Conservation (phyloP, 2,329 filamentous ascomycete species). For the Alternaria tenuissima region DNA sequence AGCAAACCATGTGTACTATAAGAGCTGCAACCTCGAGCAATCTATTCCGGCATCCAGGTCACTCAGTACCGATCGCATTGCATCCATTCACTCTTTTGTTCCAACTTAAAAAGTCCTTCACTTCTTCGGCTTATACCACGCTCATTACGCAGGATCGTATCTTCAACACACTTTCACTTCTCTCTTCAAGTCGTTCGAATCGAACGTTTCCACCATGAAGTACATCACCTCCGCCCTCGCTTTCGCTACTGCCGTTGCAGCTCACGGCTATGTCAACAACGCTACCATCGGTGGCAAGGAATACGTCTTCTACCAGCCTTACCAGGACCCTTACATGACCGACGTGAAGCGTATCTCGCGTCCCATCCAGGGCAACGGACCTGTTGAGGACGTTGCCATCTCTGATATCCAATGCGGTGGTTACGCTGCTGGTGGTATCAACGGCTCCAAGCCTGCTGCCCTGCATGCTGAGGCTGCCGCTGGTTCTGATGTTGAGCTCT, state of each 20-base stretch:
- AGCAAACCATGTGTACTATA: slow-evolving; percentile 25
- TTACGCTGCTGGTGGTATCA: slow-evolving; percentile 58
- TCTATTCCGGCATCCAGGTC: slow-evolving; percentile 30
- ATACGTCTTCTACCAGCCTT: slow-evolving; percentile 49
- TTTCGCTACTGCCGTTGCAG: slow-evolving; percentile 41
- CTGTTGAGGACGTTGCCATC: slow-evolving; percentile 62
- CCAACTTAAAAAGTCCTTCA: slow-evolving; percentile 23
- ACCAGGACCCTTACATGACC: slow-evolving; percentile 45
- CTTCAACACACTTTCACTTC: neutral
- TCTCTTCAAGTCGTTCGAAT: slow-evolving; percentile 7
- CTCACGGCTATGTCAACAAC: slow-evolving; percentile 48
- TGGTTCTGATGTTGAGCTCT: slow-evolving; percentile 62
- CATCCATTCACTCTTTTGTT: slow-evolving; percentile 18
- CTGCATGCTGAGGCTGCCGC: slow-evolving; percentile 64
- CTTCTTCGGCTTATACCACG: slow-evolving; percentile 9
- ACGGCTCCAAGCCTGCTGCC: slow-evolving; percentile 62
- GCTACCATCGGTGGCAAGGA: slow-evolving; percentile 44
- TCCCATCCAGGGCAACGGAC: slow-evolving; percentile 65
- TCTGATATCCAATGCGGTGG: slow-evolving; percentile 67
- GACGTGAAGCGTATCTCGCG: slow-evolving; percentile 62
- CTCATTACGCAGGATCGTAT: slow-evolving; percentile 19
- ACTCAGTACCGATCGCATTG: slow-evolving; percentile 27
- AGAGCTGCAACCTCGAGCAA: slow-evolving; percentile 21
- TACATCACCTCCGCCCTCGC: slow-evolving; percentile 38
- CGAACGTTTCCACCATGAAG: slow-evolving; percentile 38